Conservation (phyloP, 2,329 filamentous ascomycete genomes). For the Fusarium armeniacum region DNA sequence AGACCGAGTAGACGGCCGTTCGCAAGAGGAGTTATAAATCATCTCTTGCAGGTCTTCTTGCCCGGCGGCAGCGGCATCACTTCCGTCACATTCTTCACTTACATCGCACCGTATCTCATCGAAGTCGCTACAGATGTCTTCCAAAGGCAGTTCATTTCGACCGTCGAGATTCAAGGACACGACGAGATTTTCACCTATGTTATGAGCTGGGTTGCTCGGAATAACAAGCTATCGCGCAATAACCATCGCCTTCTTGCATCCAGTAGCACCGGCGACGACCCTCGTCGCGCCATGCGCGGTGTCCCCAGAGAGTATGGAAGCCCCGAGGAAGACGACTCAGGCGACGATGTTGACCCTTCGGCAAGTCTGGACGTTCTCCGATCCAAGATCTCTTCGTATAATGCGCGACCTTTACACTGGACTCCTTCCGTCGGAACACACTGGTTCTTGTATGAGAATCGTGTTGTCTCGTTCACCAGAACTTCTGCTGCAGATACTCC, state of each 20-base stretch:
- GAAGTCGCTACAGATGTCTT: neutral
- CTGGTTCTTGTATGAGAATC: conserved; percentile 29
- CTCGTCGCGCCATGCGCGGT: neutral
- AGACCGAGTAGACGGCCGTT: neutral
- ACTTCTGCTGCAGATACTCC: neutral
- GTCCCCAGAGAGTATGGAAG: neutral
- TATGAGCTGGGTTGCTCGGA: conserved; percentile 33
- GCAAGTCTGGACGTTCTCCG: conserved; percentile 17
- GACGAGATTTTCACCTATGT: conserved; percentile 36
- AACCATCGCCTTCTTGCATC: conserved; percentile 34
- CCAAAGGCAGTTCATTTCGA: conserved; percentile 26
- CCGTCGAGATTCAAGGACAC: conserved; percentile 25
- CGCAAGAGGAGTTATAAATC: neutral
- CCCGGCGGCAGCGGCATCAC: neutral
- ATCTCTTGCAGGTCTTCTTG: conserved; percentile 14
- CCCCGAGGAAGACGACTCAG: neutral
- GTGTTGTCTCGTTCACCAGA: conserved; percentile 26
- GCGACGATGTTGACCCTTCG: conserved; percentile 11
- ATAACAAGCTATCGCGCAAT: conserved; percentile 26
- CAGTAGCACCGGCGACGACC: conserved; percentile 8
- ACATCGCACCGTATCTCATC: conserved; percentile 19
- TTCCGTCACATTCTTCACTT: neutral
- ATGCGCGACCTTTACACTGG: conserved; percentile 30
- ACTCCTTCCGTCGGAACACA: conserved; percentile 34
- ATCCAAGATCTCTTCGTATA: conserved; percentile 30